Percentiles rank a stretch among this genome's conserved stretches.
Evolutionary conservation across 805 yeast species (phyloP).

Genomic region (Candida fluviatilis): DNA sequence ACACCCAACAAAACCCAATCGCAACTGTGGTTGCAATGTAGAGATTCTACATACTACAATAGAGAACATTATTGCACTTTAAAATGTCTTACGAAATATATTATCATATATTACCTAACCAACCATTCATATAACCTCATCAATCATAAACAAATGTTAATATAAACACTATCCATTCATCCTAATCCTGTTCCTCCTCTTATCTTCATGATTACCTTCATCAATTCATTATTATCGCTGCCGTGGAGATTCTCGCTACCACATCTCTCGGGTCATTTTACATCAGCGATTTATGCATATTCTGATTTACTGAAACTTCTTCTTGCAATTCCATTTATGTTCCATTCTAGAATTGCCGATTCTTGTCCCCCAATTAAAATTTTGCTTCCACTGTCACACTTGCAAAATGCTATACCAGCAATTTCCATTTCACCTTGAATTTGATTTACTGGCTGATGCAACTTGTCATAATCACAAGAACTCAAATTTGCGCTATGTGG

Average conservation of each 20-base stretch:
- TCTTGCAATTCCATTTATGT: slow-evolving; percentile 33
- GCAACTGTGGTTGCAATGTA: too few relatives aligned
- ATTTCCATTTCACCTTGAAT: slow-evolving; percentile 42
- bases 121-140: not conserved
- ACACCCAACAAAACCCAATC: slow-evolving; percentile 3
- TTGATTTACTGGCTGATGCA: slow-evolving; percentile 20
- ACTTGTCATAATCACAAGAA: slow-evolving; percentile 7
- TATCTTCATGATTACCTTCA: too few relatives aligned
- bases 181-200: too few relatives aligned
- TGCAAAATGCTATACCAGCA: slow-evolving; percentile 36
- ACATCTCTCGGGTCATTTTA: not conserved
- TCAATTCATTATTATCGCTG: too few relatives aligned
- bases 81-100: too few relatives aligned
- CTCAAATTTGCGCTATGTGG: not conserved
- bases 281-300: slow-evolving; percentile 18
- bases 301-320: slow-evolving; percentile 37
- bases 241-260: too few relatives aligned
- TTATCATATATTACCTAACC: not conserved
- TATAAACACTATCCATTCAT: too few relatives aligned
- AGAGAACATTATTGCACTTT: too few relatives aligned
- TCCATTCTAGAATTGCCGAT: slow-evolving; percentile 39
- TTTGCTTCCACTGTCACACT: slow-evolving; percentile 17
- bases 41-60: too few relatives aligned
- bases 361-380: slow-evolving; percentile 38
- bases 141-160: too few relatives aligned